phyloP scores from a whole-genome alignment of 2,329 filamentous ascomycete genomes.

The Aulographum hederae region DNA sequence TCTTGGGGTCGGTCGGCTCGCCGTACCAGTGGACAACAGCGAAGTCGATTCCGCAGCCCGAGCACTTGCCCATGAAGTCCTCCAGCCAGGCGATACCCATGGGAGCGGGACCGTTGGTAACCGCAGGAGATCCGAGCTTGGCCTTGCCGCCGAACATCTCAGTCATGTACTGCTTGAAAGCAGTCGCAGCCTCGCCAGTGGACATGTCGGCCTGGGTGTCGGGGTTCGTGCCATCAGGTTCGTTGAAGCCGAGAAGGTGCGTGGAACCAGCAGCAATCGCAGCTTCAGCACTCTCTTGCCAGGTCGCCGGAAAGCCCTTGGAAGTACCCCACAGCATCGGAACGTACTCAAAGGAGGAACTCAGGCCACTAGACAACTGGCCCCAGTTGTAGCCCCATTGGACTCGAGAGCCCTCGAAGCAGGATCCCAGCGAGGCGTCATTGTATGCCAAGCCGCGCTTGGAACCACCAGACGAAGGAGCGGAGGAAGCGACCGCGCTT shows the following conservation, averaged over 20 bases:
- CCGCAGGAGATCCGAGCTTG: constrained; percentile 11
- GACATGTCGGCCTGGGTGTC: constrained; percentile 16
- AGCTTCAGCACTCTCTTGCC: constrained; percentile 8
- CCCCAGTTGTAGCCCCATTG: background rate
- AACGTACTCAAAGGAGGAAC: too few relatives aligned
- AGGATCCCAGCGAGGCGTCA: background rate
- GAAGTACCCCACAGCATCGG: constrained; percentile 34
- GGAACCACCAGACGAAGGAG: too few relatives aligned
- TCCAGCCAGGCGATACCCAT: constrained; percentile 11
- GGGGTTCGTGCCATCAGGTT: constrained; percentile 10
- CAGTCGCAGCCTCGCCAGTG: constrained; percentile 13
- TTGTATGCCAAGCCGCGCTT: background rate
- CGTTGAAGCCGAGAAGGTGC: constrained; percentile 14
- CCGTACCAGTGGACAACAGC: constrained; percentile 14
- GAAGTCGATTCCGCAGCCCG: constrained; percentile 10
- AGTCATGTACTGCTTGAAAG: constrained; percentile 7
- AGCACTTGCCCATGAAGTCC: constrained; percentile 8
- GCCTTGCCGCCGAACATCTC: constrained; percentile 5
- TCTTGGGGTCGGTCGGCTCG: constrained; percentile 2
- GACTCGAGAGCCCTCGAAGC: background rate
- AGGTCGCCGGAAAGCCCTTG: constrained; percentile 7
- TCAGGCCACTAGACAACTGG: too few relatives aligned
- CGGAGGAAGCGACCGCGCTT: too few relatives aligned
- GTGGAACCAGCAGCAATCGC: constrained; percentile 7
- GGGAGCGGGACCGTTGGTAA: constrained; percentile 10